phyloP scores from a whole-genome alignment of 768 basidiomycete genomes.

The Pulveroboletus sp. region DNA sequence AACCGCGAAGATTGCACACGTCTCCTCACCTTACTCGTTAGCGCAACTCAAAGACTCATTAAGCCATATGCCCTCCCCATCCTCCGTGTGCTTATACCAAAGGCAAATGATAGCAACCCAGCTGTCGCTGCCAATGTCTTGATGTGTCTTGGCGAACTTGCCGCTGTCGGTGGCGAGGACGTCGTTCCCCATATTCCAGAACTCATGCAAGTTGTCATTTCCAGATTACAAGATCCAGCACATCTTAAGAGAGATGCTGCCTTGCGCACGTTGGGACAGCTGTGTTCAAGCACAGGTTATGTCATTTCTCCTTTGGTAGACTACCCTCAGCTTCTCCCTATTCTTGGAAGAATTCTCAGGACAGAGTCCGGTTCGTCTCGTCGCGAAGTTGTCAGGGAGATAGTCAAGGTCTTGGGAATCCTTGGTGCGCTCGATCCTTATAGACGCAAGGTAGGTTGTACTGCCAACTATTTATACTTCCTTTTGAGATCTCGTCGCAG shows the following conservation, averaged over 20 bases:
- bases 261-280: constrained; percentile 88
- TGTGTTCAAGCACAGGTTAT: constrained; percentile 94
- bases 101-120: constrained; percentile 82
- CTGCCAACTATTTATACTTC: not conserved
- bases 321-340: constrained; percentile 84
- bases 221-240: constrained; percentile 86
- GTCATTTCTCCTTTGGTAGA: constrained; percentile 90
- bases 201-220: constrained; percentile 87
- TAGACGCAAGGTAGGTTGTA: constrained; percentile 70
- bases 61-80: constrained; percentile 95
- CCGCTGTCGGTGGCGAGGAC: constrained; percentile 92
- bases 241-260: constrained; percentile 91
- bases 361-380: constrained; percentile 75
- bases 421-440: constrained; percentile 97
- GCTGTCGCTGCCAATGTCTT: constrained; percentile 90
- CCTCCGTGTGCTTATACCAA: constrained; percentile 86
- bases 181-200: constrained; percentile 78
- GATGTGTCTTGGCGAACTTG: constrained; percentile 91
- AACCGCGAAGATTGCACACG: constrained; percentile 91
- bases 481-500: constrained; percentile 29
- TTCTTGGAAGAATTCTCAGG: constrained; percentile 80
- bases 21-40: constrained; percentile 83
- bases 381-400: constrained; percentile 90
- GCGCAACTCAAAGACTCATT: constrained; percentile 90
- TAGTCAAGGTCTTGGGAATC: constrained; percentile 93